Evolutionary conservation across 345 rosid species (phyloP).

Genomic region (Gossypium mustelinum): DNA sequence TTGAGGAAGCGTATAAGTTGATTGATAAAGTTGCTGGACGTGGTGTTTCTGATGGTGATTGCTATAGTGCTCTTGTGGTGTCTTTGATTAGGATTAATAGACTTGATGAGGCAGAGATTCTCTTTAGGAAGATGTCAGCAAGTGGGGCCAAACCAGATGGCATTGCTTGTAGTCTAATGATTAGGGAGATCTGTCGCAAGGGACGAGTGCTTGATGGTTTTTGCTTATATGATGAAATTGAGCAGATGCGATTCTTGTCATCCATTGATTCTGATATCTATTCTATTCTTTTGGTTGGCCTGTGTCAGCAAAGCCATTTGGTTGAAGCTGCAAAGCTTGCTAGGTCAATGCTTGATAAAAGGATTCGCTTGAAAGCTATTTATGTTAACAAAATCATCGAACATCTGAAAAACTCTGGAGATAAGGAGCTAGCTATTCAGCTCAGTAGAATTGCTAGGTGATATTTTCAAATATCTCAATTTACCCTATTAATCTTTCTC

Average conservation of each 20-base stretch:
- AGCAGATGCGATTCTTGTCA: constrained; percentile 37
- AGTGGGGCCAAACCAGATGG: constrained; percentile 60
- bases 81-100: constrained; percentile 47
- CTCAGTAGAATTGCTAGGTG: neutral
- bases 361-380: neutral
- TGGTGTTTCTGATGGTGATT: constrained; percentile 54
- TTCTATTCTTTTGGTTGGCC: constrained; percentile 50
- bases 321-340: constrained; percentile 11
- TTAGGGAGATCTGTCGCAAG: constrained; percentile 51
- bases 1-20: constrained; percentile 52
- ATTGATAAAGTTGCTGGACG: constrained; percentile 47
- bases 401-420: constrained; percentile 9
- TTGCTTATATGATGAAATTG: constrained; percentile 44
- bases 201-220: constrained; percentile 58
- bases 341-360: constrained; percentile 5
- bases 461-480: neutral
- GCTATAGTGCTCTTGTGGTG: constrained; percentile 57
- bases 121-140: constrained; percentile 45
- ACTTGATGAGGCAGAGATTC: constrained; percentile 52
- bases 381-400: neutral
- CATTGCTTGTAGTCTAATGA: constrained; percentile 56
- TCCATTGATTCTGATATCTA: constrained; percentile 60
- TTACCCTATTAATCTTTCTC: neutral
- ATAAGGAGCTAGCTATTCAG: neutral
- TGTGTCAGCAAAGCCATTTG: neutral